These are phyloP conservation scores for Lentinula edodes DNA, from an alignment of 768 basidiomycete genomes.

Conservation along the genomic window DNA sequence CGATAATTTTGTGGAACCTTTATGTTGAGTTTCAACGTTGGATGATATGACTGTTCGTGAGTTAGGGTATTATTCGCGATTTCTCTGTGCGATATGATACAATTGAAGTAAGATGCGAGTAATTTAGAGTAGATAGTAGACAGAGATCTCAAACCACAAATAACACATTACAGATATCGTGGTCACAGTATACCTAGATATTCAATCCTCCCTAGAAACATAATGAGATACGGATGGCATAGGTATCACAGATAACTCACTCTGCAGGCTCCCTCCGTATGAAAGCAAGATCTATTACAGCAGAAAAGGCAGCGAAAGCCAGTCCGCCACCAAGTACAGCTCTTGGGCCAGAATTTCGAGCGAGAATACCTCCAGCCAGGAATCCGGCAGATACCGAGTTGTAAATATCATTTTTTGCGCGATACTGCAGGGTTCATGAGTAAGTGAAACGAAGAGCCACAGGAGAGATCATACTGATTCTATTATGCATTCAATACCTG, in stretches of 20 bases:
- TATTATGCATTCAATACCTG: conserved; percentile 93
- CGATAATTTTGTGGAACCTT: no score
- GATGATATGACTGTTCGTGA: no score
- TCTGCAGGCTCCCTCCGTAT: conserved; percentile 76
- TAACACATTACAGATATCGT: not conserved
- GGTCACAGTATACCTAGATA: not conserved
- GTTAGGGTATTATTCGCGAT: not conserved
- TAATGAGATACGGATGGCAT: conserved; percentile 1
- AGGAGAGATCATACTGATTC: conserved; percentile 67
- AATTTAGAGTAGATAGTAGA: not conserved
- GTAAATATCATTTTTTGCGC: conserved; percentile 91
- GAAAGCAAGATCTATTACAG: conserved; percentile 77
- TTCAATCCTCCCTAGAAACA: conserved; percentile 33
- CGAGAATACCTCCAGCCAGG: conserved; percentile 82
- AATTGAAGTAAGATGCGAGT: not conserved
- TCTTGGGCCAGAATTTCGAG: conserved; percentile 81
- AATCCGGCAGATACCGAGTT: conserved; percentile 89
- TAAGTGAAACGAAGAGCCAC: not conserved
- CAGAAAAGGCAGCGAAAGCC: conserved; percentile 92
- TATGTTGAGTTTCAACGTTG: no score
- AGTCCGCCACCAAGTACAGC: conserved; percentile 84
- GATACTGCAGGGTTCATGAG: conserved; percentile 54
- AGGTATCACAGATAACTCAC: conserved; percentile 35
- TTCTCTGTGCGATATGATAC: not conserved
- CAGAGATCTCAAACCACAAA: not conserved